These are phyloP conservation scores for Globisporangium cystogenes DNA, from an alignment of 352 stramenopile species.

Conservation along the genomic window DNA sequence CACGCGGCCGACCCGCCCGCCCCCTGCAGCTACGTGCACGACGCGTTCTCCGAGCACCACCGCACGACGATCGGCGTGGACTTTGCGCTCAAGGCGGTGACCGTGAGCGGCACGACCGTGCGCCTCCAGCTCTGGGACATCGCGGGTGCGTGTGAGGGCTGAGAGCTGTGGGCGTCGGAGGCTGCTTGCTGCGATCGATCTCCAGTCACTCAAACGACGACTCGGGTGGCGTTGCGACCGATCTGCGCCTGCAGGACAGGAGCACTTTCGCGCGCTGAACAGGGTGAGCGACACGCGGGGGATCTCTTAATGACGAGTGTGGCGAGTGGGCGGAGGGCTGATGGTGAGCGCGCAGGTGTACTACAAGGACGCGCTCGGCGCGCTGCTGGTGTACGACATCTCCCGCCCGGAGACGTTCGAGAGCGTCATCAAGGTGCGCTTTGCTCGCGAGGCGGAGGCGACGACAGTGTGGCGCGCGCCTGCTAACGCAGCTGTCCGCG, in stretches of 20 bases:
- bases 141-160: constrained; percentile 31
- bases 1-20: too few relatives aligned
- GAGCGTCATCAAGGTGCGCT: constrained; percentile 72
- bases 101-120: constrained; percentile 81
- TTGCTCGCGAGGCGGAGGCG: too few relatives aligned
- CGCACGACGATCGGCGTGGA: constrained; percentile 92
- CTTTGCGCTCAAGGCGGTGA: constrained; percentile 90
- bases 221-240: background rate
- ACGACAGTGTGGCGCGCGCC: too few relatives aligned
- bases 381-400: constrained; percentile 92
- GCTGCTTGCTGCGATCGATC: too few relatives aligned
- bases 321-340: too few relatives aligned
- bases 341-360: constrained; percentile 61
- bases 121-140: constrained; percentile 94
- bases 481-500: background rate
- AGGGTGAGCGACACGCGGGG: constrained; percentile 26
- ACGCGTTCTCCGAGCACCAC: constrained; percentile 90
- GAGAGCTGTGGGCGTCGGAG: background rate
- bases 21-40: constrained; percentile 72
- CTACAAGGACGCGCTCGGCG: constrained; percentile 91
- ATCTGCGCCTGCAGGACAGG: constrained; percentile 50
- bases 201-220: background rate
- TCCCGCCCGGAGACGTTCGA: constrained; percentile 90
- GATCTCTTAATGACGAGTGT: too few relatives aligned
- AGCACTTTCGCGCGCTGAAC: constrained; percentile 93